A percentile compares a stretch with the other conserved stretches of the same genome.
Conservation (phyloP, 2,329 filamentous ascomycete species). For the Phyllosticta citriasiana region DNA sequence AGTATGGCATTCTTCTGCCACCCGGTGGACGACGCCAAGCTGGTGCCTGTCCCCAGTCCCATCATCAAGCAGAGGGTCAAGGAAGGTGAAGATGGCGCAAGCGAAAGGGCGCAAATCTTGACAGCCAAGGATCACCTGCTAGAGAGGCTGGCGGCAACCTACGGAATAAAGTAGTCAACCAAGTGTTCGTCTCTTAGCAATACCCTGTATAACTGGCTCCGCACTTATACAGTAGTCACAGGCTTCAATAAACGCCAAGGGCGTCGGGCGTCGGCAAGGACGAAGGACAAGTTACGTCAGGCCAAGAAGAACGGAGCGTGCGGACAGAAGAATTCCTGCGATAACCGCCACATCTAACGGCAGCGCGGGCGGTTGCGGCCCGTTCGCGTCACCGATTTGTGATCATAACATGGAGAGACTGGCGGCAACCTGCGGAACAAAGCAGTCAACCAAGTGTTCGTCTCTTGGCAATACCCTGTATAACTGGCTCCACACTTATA, state of each 20-base stretch:
- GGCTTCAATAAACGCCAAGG: no score
- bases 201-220: not conserved
- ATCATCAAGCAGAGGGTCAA: conserved; percentile 31
- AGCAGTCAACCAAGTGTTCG: not conserved
- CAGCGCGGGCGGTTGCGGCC: not conserved
- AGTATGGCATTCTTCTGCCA: conserved; percentile 55
- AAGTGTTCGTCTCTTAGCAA: not conserved
- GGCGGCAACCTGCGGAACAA: conserved; percentile 47
- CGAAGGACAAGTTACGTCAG: not conserved
- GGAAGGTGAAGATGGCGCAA: conserved; percentile 21
- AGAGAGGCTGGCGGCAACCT: conserved; percentile 48
- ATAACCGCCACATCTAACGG: not conserved
- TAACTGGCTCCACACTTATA: no score
- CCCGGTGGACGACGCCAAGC: conserved; percentile 43
- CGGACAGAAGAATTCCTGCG: not conserved
- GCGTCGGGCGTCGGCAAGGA: no score
- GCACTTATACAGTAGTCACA: no score
- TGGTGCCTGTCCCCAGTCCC: conserved; percentile 46
- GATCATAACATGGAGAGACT: conserved; percentile 40
- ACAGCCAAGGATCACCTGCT: conserved; percentile 52
- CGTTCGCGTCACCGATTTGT: not conserved
- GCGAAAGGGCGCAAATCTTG: conserved; percentile 35
- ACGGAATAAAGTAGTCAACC: conserved; percentile 29
- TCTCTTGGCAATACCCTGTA: not conserved
- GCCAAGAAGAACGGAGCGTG: not conserved